Conservation (phyloP, 306 rosid species). For the Fagus crenata region DNA sequence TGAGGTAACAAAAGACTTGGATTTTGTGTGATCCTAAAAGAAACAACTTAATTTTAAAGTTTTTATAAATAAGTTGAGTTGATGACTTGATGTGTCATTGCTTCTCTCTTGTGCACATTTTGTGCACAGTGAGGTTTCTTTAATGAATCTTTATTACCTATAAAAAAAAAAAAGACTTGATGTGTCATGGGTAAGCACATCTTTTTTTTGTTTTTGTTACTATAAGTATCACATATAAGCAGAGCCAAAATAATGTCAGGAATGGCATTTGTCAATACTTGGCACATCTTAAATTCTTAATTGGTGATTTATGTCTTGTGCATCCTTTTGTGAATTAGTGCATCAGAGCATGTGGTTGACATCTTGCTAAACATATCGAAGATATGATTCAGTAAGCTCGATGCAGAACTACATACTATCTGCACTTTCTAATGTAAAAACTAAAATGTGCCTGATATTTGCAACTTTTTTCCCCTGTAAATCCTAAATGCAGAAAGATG, state of each 20-base stretch:
- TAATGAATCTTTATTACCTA: too few relatives aligned
- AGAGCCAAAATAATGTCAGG: background rate
- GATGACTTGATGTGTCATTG: too few relatives aligned
- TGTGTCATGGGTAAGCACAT: background rate
- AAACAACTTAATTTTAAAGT: background rate
- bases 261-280: background rate
- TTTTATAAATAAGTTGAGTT: background rate
- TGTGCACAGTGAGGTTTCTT: too few relatives aligned
- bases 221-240: background rate
- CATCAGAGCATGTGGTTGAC: background rate
- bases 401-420: too few relatives aligned
- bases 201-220: background rate
- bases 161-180: background rate
- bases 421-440: too few relatives aligned
- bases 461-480: too few relatives aligned
- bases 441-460: too few relatives aligned
- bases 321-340: background rate
- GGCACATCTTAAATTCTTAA: background rate
- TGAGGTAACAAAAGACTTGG: background rate
- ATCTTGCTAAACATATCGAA: background rate
- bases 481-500: background rate
- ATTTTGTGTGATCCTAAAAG: background rate
- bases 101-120: too few relatives aligned
- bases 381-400: too few relatives aligned
- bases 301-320: background rate